A percentile compares a stretch with the other conserved stretches of the same genome.
phyloP scores from a whole-genome alignment of 2,329 filamentous ascomycete species.

The Ilyonectria robusta region DNA sequence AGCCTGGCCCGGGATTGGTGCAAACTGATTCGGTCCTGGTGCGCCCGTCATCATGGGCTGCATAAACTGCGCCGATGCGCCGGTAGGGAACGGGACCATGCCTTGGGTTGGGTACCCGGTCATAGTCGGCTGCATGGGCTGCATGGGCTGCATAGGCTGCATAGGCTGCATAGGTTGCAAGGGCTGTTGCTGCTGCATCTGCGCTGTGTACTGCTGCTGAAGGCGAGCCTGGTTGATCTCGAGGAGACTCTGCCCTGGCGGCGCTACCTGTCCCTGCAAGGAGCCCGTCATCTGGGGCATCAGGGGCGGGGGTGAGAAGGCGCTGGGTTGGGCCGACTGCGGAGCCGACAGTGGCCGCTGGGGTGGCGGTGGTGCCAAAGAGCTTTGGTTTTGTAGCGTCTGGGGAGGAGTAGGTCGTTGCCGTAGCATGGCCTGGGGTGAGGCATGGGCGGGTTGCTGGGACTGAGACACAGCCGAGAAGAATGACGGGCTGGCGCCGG shows the following conservation, averaged over 20 bases:
- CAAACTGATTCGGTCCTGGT: conserved; percentile 58
- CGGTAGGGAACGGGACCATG: conserved; percentile 56
- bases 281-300: conserved; percentile 88
- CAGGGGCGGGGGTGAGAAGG: conserved; percentile 81
- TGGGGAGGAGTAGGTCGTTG: conserved; percentile 82
- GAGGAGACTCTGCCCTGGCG: conserved; percentile 82
- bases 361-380: conserved; percentile 82
- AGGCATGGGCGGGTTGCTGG: conserved; percentile 58
- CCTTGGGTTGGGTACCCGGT: conserved; percentile 55
- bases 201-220: conserved; percentile 71
- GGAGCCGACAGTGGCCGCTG: conserved; percentile 89
- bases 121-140: conserved; percentile 58
- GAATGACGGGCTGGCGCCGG: conserved; percentile 71
- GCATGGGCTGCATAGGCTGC: conserved; percentile 60
- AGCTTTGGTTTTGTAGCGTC: conserved; percentile 69
- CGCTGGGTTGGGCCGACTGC: conserved; percentile 81
- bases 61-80: conserved; percentile 55
- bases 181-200: conserved; percentile 59
- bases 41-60: conserved; percentile 66
- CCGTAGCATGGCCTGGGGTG: conserved; percentile 58
- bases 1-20: conserved; percentile 71
- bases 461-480: conserved; percentile 64
- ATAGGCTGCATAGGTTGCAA: conserved; percentile 58
- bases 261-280: conserved; percentile 73
- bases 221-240: conserved; percentile 78